Evolutionary conservation across 2,329 filamentous ascomycete genomes (phyloP).

Genomic region (Diplodia mutila): DNA sequence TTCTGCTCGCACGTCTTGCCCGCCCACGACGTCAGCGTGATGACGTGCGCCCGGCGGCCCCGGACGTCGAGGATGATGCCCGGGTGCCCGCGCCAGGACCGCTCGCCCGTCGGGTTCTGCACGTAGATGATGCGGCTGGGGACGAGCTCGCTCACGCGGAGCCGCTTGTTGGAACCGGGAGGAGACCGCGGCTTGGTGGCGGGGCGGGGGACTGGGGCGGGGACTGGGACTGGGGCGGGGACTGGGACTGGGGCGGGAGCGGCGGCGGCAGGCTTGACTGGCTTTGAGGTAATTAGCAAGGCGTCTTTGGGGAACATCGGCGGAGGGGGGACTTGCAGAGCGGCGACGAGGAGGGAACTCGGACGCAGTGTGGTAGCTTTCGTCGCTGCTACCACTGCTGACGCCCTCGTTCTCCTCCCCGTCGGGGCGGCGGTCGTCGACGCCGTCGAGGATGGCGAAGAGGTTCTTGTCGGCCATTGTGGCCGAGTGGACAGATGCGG

Average conservation of each 20-base stretch:
- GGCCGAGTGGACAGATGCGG: too few species aligned
- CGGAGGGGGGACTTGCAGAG: background rate
- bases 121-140: background rate
- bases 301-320: background rate
- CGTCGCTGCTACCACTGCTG: background rate
- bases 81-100: conserved; percentile 3
- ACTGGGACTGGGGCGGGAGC: too few species aligned
- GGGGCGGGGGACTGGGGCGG: too few species aligned
- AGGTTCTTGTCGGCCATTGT: too few species aligned
- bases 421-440: background rate
- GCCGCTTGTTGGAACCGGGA: too few species aligned
- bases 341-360: background rate
- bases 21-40: conserved; percentile 10
- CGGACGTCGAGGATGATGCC: background rate
- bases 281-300: background rate
- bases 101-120: background rate
- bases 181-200: background rate
- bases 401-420: background rate
- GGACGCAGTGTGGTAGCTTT: background rate
- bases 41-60: background rate
- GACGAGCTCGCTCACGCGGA: background rate
- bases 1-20: conserved; percentile 7
- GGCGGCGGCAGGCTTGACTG: background rate
- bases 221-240: too few species aligned
- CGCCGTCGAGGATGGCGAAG: too few species aligned